These are phyloP conservation scores for Podaxis sp. DNA, from an alignment of 768 basidiomycete genomes.

Conservation along the genomic window DNA sequence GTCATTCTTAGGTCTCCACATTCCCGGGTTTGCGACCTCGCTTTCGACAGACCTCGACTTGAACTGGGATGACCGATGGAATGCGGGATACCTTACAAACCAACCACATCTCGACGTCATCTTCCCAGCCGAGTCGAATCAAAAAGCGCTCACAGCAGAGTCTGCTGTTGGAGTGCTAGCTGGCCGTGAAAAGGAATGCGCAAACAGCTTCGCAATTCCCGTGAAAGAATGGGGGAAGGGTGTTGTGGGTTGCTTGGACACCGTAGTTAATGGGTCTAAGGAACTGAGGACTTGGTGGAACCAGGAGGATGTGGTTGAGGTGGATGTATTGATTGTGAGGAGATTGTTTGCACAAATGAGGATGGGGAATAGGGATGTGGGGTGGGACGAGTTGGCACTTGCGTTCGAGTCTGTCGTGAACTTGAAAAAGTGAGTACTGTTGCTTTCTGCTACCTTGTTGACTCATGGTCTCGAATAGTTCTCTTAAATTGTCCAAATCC, in stretches of 20 bases:
- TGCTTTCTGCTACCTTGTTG: background rate
- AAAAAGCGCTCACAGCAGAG: constrained; percentile 43
- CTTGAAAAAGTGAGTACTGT: constrained; percentile 46
- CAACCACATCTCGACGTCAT: constrained; percentile 42
- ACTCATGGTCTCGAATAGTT: constrained; percentile 33
- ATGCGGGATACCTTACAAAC: constrained; percentile 40
- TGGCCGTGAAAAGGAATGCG: constrained; percentile 60
- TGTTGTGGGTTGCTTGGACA: constrained; percentile 53
- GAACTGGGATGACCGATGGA: constrained; percentile 71
- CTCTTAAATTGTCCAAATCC: constrained; percentile 61
- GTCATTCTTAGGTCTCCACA: constrained; percentile 62
- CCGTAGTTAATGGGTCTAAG: constrained; percentile 20
- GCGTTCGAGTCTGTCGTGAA: constrained; percentile 63
- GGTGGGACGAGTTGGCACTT: constrained; percentile 64
- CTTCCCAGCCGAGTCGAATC: constrained; percentile 39
- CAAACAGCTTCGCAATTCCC: constrained; percentile 54
- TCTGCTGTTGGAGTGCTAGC: constrained; percentile 62
- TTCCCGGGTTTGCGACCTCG: constrained; percentile 57
- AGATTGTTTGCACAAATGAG: constrained; percentile 57
- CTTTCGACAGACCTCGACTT: constrained; percentile 25
- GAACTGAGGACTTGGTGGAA: constrained; percentile 33
- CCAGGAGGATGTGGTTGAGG: constrained; percentile 42
- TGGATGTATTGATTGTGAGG: constrained; percentile 49
- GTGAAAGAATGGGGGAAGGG: constrained; percentile 61
- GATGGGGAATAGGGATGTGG: constrained; percentile 40